Base-by-base conservation (phyloP, 192 early-diverging fungal species). In the Coemansia asiatica region DNA sequence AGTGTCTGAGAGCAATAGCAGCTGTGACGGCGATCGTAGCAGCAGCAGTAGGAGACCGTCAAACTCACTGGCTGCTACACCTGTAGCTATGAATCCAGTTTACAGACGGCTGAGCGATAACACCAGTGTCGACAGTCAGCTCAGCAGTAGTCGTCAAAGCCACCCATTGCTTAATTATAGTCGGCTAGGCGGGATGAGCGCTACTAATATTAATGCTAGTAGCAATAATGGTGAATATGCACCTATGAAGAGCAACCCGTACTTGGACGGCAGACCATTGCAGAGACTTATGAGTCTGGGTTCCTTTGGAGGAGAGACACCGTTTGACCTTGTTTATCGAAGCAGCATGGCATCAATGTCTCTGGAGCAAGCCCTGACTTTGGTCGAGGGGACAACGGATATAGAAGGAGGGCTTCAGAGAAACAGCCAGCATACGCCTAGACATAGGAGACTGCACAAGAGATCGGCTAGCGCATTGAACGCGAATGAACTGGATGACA, bases 401-500 rank as follows among this genome's bases (percentile, higher is more conserved):
- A 56, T 21, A 2, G 50, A 35, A 29, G 57, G 10, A 5, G 33
- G 6, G 18, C 21, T 23, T 16, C 57, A 40, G 33, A 35, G 31
- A 6, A 13, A 21, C 40, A 60, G 23, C 2, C 59, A 12, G 3
- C 22, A 21, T 25, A n/a, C 35, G 22, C 27, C 36, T 8, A 63
- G 66, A 16, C 61, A 64, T n/a, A 72, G 78, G 12, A 61, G 72
- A 1, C 60, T 67, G 60, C 79, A 81, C 31, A 72, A 69, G 67
- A 69, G 73, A 0, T 69, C 79, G 31, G 53, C 66, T 0, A 75
- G 79, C 51, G 79, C 70, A 12, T 46, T 81, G 44, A 67, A 70
- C 8, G 63, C 31, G 1, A 56, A n/a, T 56, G 79, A 81, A 61
- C 60, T 81, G 19, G 79, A 81, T 60, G 73, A 81, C 13, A 72